Evolutionary conservation across 2,329 filamentous ascomycete genomes (phyloP), one percentile per base, ranked within the genome.

Genomic region (Alternaria sp.): DNA sequence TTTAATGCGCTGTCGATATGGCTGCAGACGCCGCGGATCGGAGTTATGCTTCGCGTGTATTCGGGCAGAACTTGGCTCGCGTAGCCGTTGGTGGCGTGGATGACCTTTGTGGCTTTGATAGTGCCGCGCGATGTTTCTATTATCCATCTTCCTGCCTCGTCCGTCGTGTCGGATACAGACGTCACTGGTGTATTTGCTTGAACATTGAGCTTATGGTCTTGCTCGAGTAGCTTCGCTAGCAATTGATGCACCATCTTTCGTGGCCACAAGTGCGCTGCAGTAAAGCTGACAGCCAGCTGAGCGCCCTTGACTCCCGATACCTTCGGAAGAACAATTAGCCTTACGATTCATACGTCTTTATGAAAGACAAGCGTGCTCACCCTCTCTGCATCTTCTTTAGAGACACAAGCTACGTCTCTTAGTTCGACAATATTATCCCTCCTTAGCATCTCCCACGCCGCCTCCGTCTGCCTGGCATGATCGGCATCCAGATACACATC

Each of bases 191-290:
- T 60, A 26, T 55, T 60, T 18, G 58, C 25, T 51, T 54, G 55
- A 6, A 57, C 55, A 6, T 57, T 57, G 23, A 57, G 26, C 3
- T 21, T 23, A 37, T 47, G 14, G n/a, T 28, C 41, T 12, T 20
- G 55, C 20, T 26, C 23, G 11, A 47, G 55, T 6, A 57, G 26
- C 25, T 46, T 45, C 6, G 26, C 55, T 44, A 57, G 25, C 15
- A 46, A n/a, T 46, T 57, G 55, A 30, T 57, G 55, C 23, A 57
- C 55, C 55, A 57, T 47, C 18, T 57, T 57, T 47, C n/a, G 41
- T 15, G 43, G 55, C 55, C 55, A 57, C 41, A 57, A 18, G 23
- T 57, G 55, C 7, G 55, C 55, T 21, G 43, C 55, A n/a, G 43
- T 57, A 26, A 30, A 57, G 18, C 25, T 57, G 43, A 57, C 33